Conservation (phyloP, 192 early-diverging fungal species). For the Backusella circina region DNA sequence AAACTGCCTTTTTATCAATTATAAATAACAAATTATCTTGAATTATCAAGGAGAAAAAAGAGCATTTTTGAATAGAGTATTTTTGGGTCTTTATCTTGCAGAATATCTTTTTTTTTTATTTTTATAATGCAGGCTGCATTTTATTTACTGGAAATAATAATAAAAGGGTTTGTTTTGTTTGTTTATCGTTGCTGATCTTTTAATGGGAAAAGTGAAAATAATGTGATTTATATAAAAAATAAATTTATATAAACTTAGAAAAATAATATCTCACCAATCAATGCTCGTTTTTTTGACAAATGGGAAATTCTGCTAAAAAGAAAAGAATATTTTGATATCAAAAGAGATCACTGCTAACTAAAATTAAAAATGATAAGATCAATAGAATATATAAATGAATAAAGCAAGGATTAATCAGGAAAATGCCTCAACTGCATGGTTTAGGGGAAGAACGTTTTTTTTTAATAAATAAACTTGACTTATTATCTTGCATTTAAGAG, state of each 20-base stretch:
- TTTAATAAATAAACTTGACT: not conserved
- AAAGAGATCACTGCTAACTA: not conserved
- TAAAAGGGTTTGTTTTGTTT: not conserved
- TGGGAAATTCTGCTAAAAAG: not conserved
- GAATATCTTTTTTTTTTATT: not conserved
- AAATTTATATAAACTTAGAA: not conserved
- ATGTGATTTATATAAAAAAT: no score
- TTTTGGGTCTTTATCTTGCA: not conserved
- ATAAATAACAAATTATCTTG: not conserved
- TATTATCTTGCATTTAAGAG: not conserved
- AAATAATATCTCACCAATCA: not conserved
- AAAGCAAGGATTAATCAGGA: not conserved
- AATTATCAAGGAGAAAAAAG: not conserved
- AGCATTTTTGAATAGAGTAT: no score
- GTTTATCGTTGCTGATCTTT: not conserved
- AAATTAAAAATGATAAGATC: not conserved
- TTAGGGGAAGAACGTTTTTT: not conserved
- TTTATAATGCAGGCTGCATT: not conserved
- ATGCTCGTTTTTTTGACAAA: not conserved
- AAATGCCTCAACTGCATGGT: constrained; percentile 1
- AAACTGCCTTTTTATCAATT: not conserved
- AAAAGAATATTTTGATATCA: not conserved
- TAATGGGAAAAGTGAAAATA: not conserved
- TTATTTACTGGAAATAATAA: not conserved
- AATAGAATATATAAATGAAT: not conserved